phyloP scores from a whole-genome alignment of 2,329 filamentous ascomycete species.

The Phialophora verrucosa region DNA sequence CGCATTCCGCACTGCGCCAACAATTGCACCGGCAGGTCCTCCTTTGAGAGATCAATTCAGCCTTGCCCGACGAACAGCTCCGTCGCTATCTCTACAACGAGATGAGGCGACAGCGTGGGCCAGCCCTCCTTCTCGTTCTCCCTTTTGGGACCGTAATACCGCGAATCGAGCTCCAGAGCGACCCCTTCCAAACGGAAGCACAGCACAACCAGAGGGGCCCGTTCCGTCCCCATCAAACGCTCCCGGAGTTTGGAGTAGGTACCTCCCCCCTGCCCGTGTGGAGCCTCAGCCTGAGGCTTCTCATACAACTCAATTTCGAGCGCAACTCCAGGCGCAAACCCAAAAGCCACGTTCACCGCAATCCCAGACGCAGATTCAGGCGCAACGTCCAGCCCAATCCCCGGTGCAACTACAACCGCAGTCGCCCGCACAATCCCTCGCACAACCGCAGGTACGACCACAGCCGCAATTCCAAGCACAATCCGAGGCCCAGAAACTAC shows the following conservation, averaged over 20 bases:
- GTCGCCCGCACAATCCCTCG: background rate
- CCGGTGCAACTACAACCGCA: background rate
- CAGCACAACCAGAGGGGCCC: background rate
- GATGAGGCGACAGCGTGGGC: background rate
- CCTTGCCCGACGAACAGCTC: background rate
- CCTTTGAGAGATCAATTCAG: background rate
- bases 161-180: background rate
- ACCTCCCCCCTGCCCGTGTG: too few species aligned
- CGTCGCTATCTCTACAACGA: background rate
- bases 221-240: background rate
- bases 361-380: background rate
- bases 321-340: background rate
- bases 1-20: background rate
- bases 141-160: background rate
- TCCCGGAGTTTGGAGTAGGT: background rate
- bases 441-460: too few species aligned
- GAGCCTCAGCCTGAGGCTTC: background rate
- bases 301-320: background rate
- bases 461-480: background rate
- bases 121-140: background rate
- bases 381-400: background rate
- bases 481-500: background rate
- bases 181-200: background rate
- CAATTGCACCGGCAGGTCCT: background rate
- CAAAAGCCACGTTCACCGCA: background rate